Percentiles rank a stretch among this genome's conserved stretches.
Evolutionary conservation across 1,139 yeast species (phyloP).

Genomic region (Magnusiomyces suaveolens): DNA sequence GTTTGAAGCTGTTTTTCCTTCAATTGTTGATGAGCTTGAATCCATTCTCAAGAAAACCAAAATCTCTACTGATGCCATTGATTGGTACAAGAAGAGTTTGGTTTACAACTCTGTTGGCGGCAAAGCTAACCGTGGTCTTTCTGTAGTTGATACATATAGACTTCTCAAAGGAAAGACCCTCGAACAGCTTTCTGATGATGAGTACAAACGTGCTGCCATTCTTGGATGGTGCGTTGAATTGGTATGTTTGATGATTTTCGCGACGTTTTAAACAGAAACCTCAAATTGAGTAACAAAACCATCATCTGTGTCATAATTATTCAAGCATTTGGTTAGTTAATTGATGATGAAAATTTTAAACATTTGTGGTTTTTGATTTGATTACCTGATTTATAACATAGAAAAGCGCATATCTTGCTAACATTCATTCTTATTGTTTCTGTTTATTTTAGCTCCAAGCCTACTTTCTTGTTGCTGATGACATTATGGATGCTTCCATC

Average conservation of each 20-base stretch:
- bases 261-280: no score
- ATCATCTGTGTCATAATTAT: no score
- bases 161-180: slow-evolving; percentile 54
- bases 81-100: slow-evolving; percentile 71
- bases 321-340: not conserved
- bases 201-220: slow-evolving; percentile 76
- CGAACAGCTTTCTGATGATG: slow-evolving; percentile 55
- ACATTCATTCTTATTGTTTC: not conserved
- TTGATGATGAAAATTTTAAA: not conserved
- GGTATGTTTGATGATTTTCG: slow-evolving; percentile 11
- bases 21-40: slow-evolving; percentile 65
- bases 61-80: slow-evolving; percentile 77
- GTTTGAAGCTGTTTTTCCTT: slow-evolving; percentile 68
- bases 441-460: slow-evolving; percentile 55
- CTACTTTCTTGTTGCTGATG: slow-evolving; percentile 94
- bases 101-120: slow-evolving; percentile 94
- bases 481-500: slow-evolving; percentile 95
- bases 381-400: no score
- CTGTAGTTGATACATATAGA: slow-evolving; percentile 87
- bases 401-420: not conserved
- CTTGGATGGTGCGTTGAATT: slow-evolving; percentile 96
- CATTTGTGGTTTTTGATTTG: no score
- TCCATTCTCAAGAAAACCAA: slow-evolving; percentile 57
- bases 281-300: no score
- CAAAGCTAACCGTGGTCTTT: slow-evolving; percentile 88